Base-by-base conservation (phyloP, 108 stramenopile genomes). In the Cyclotella cryptica region DNA sequence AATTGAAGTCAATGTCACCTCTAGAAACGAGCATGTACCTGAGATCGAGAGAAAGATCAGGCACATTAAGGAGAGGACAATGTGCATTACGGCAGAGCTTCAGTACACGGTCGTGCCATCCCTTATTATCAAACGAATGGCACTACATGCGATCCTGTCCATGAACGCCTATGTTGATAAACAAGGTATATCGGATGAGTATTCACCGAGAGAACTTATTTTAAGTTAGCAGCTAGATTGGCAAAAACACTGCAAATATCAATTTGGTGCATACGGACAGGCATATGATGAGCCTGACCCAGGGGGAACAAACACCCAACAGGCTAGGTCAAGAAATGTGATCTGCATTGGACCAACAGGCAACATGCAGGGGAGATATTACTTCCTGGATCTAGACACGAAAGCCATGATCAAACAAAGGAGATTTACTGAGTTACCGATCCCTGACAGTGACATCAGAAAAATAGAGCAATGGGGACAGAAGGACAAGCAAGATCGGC, bases 331-430 rank as follows among this genome's bases (percentile, higher is more conserved):
- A n/a, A n/a, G n/a, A n/a, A n/a, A n/a, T n/a, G n/a, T n/a, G n/a
- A n/a, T n/a, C n/a, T n/a, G n/a, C n/a, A n/a, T n/a, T n/a, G n/a
- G n/a, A n/a, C n/a, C n/a, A n/a, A n/a, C n/a, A n/a, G n/a, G n/a
- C 69, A 49, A n/a, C n/a, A n/a, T n/a, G 12, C 81, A 86, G 78
- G 84, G 86, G 5, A 78, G 74, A 3, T 71, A 85, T 64, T 55
- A 77, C 1, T 85, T 85, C 45, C 35, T 85, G 1, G 40, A 42
- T 39, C 66, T 88, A 0, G 3, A 13, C 6, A 77, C 84, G 0
- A 78, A 78, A 18, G 19, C 28, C 14, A 60, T 15, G 10, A 28
- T 88, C 43, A 61, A 53, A 17, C 67, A 82, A 27, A 66, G 71
- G 0, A 5, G 17, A 14, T 78, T 69, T 62, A 85, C 81, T 1